Percentiles rank a stretch among this genome's conserved stretches.
Conservation (phyloP, 331 rosid species). For the Ulmus americana region DNA sequence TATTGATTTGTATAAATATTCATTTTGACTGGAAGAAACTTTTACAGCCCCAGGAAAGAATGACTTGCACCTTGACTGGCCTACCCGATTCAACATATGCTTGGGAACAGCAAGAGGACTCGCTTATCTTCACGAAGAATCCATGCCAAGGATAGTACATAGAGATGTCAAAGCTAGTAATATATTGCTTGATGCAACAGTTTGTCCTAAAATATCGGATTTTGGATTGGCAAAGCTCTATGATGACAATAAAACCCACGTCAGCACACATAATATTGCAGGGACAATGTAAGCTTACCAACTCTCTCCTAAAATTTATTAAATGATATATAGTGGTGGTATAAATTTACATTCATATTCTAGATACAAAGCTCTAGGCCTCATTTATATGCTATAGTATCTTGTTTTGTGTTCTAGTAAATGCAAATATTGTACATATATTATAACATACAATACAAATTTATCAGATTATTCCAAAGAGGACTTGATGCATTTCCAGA, state of each 20-base stretch:
- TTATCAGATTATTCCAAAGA: too few species aligned
- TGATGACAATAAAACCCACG: conserved; percentile 16
- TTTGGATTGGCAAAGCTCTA: conserved; percentile 15
- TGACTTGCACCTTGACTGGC: conserved; percentile 18
- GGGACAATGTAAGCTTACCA: conserved; percentile 17
- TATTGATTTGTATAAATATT: too few species aligned
- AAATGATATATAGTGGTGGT: too few species aligned
- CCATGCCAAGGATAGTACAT: conserved; percentile 11
- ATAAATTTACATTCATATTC: too few species aligned
- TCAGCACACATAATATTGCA: conserved; percentile 16
- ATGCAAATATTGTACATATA: too few species aligned
- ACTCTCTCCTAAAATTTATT: not conserved
- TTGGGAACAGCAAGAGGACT: conserved; percentile 20
- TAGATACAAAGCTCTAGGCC: too few species aligned
- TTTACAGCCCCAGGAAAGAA: not conserved
- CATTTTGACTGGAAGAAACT: not conserved
- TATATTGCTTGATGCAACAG: conserved; percentile 3
- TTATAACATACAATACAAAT: too few species aligned
- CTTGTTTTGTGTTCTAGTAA: too few species aligned
- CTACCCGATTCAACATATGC: conserved; percentile 7
- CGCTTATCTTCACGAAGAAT: conserved; percentile 21
- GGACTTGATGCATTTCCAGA: too few species aligned
- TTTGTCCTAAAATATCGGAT: too few species aligned
- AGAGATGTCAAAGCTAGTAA: conserved; percentile 22
- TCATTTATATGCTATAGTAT: too few species aligned